These are phyloP conservation scores for Ustilago hordei DNA, from an alignment of 1,284 basidiomycete genomes.

Conservation along the genomic window DNA sequence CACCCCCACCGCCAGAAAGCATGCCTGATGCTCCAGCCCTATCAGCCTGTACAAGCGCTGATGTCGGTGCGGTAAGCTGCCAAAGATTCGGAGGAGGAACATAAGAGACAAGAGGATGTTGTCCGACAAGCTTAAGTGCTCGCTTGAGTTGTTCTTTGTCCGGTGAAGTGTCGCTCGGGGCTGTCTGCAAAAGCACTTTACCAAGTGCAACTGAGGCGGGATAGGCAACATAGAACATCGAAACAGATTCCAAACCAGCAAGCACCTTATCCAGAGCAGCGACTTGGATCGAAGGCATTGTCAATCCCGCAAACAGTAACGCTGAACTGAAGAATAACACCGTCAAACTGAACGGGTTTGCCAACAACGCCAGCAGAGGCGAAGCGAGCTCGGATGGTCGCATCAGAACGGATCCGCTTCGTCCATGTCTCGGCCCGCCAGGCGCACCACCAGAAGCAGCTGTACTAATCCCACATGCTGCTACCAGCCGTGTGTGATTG, in stretches of 20 bases:
- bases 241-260: constrained; percentile 63
- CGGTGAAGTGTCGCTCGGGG: constrained; percentile 36
- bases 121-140: constrained; percentile 58
- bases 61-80: constrained; percentile 66
- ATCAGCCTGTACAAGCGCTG: constrained; percentile 42
- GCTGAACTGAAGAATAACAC: constrained; percentile 65
- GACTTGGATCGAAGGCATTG: constrained; percentile 62
- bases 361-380: constrained; percentile 54
- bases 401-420: constrained; percentile 56
- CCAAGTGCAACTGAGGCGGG: constrained; percentile 63
- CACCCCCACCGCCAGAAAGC: constrained; percentile 25
- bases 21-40: constrained; percentile 32
- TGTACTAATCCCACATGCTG: constrained; percentile 66
- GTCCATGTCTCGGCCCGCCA: constrained; percentile 41
- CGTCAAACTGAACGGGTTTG: constrained; percentile 66
- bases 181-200: constrained; percentile 64
- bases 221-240: constrained; percentile 65
- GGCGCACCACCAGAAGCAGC: constrained; percentile 46
- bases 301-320: constrained; percentile 54
- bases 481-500: constrained; percentile 63
- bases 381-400: constrained; percentile 52
- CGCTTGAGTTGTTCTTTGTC: constrained; percentile 51
- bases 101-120: constrained; percentile 59
- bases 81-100: constrained; percentile 60
- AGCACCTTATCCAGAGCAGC: constrained; percentile 68